Percentiles rank a stretch among this genome's conserved stretches.
These are phyloP conservation scores for Chrysanthemum makinoi DNA, from an alignment of 129 eudicot genomes.

Conservation along the genomic window DNA sequence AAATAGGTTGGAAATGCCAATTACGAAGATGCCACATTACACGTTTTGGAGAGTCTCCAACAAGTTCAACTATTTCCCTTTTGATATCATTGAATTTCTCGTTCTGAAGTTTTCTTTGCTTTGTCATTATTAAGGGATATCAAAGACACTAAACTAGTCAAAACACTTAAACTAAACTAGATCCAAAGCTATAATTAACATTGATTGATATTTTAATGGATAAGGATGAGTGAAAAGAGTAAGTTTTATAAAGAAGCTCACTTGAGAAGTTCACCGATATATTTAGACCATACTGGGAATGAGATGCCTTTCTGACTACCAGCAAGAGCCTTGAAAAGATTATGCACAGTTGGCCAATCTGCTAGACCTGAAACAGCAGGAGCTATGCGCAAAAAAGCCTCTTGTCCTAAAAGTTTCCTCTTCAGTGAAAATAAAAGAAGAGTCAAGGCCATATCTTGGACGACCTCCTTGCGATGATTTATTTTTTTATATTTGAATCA, in stretches of 20 bases:
- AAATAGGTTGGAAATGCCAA: conserved; percentile 5
- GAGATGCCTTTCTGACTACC: conserved; percentile 73
- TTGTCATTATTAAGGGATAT: conserved; percentile 1
- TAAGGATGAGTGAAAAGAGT: conserved; percentile 12
- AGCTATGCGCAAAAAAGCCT: conserved; percentile 90
- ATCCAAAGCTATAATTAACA: not conserved
- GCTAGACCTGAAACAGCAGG: conserved; percentile 97
- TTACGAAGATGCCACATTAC: not conserved
- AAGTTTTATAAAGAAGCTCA: conserved; percentile 35
- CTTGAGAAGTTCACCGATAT: conserved; percentile 79
- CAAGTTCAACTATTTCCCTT: not conserved
- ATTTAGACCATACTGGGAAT: conserved; percentile 69
- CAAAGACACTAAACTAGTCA: conserved; percentile 3
- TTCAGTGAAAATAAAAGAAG: conserved; percentile 25
- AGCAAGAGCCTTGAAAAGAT: conserved; percentile 90
- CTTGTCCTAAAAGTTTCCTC: conserved; percentile 71
- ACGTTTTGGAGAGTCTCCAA: not conserved
- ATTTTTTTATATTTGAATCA: not conserved
- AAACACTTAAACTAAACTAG: not conserved
- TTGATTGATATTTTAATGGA: conserved; percentile 4
- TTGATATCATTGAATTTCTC: conserved; percentile 2
- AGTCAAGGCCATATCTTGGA: too few species aligned
- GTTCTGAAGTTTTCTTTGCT: conserved; percentile 14
- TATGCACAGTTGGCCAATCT: conserved; percentile 82
- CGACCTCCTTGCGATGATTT: too few species aligned